phyloP scores from a whole-genome alignment of 192 early-diverging fungal species.

The Backusella mclennaniae region DNA sequence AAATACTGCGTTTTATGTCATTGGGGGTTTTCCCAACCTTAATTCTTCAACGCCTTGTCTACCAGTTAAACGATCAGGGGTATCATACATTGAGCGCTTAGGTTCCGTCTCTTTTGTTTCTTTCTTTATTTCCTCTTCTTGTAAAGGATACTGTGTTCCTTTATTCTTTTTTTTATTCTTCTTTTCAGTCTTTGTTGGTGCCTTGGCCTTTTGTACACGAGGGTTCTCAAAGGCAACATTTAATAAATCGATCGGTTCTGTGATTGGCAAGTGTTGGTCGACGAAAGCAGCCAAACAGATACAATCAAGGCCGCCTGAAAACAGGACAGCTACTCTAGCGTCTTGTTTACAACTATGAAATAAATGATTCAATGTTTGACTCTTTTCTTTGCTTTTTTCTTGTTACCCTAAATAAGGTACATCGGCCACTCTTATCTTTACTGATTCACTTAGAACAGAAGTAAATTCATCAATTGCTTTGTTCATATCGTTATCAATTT shows the following conservation, averaged over 20 bases:
- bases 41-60: constrained; percentile 47
- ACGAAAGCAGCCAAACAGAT: constrained; percentile 83
- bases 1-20: not conserved
- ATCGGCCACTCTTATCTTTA: constrained; percentile 44
- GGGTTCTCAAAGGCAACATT: constrained; percentile 98
- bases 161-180: constrained; percentile 28
- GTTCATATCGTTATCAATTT: constrained; percentile 39
- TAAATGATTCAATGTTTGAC: not conserved
- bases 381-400: not conserved
- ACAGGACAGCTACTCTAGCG: constrained; percentile 75
- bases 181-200: constrained; percentile 2
- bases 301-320: constrained; percentile 96
- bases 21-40: constrained; percentile 13
- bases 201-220: constrained; percentile 49
- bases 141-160: not conserved
- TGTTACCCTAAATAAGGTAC: constrained; percentile 46
- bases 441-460: constrained; percentile 43
- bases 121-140: not conserved
- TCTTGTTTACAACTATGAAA: constrained; percentile 27
- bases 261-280: constrained; percentile 61
- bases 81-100: constrained; percentile 50
- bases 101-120: not conserved
- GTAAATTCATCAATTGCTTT: constrained; percentile 38
- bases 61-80: constrained; percentile 86
- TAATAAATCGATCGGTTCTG: constrained; percentile 85